These are phyloP conservation scores for Setomelanomma holmii DNA, from an alignment of 2,329 filamentous ascomycete genomes.

Conservation along the genomic window DNA sequence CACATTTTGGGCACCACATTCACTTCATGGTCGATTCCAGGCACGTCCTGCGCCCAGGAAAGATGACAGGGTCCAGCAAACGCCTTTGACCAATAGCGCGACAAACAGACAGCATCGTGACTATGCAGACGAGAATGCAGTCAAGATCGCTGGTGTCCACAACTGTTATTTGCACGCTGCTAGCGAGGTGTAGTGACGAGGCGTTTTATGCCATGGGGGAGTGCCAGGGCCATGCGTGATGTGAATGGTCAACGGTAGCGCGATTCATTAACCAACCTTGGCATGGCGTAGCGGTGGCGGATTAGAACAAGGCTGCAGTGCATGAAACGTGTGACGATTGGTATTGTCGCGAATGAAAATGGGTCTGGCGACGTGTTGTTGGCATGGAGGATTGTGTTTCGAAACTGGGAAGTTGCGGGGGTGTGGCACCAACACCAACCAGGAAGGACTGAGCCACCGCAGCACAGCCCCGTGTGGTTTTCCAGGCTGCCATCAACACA, in stretches of 20 bases:
- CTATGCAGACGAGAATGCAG: background rate
- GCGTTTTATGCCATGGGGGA: constrained; percentile 3
- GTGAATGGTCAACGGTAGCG: constrained; percentile 10
- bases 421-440: too few species aligned
- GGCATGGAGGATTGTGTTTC: background rate
- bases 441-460: background rate
- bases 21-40: background rate
- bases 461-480: background rate
- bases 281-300: constrained; percentile 2
- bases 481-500: too few species aligned
- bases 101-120: constrained; percentile 1
- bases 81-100: background rate
- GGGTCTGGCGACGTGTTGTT: background rate
- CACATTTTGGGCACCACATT: background rate
- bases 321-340: background rate
- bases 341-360: background rate
- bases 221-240: constrained; percentile 1
- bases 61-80: background rate
- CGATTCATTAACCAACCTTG: constrained; percentile 1
- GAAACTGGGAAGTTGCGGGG: background rate
- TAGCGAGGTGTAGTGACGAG: constrained; percentile 1
- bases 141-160: background rate
- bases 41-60: background rate
- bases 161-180: constrained; percentile 6
- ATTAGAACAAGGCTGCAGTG: background rate